phyloP scores from a whole-genome alignment of 129 eudicot genomes.

The Dittrichia graveolens region DNA sequence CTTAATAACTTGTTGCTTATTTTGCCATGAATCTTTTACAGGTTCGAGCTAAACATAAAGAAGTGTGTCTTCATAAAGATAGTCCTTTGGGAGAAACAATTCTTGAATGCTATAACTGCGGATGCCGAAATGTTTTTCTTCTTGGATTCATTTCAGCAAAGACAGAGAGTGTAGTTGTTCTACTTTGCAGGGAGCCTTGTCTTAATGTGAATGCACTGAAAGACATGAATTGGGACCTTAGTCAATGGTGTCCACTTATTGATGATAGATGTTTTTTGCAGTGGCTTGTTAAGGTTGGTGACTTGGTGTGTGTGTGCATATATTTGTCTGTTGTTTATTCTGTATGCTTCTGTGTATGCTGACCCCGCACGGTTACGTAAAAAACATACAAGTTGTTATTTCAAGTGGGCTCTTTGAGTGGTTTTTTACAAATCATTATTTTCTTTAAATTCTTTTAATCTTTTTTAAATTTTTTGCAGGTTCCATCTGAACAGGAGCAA shows the following conservation, averaged over 20 bases:
- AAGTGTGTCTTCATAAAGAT: slow-evolving; percentile 95
- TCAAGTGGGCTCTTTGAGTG: no score
- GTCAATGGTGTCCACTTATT: slow-evolving; percentile 99
- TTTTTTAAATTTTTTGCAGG: slow-evolving; percentile 49
- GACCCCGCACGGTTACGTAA: no score
- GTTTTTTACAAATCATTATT: no score
- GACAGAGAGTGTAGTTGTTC: slow-evolving; percentile 96
- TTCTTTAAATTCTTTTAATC: no score
- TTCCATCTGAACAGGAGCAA: slow-evolving; percentile 95
- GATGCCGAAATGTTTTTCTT: slow-evolving; percentile 89
- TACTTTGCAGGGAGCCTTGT: slow-evolving; percentile 98
- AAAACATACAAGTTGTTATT: no score
- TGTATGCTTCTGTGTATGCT: no score
- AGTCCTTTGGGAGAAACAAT: slow-evolving; percentile 48
- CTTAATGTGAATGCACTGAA: slow-evolving; percentile 86
- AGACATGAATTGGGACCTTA: slow-evolving; percentile 99
- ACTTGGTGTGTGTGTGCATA: not conserved
- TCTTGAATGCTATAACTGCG: slow-evolving; percentile 82
- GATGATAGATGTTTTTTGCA: slow-evolving; percentile 98
- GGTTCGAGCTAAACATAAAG: slow-evolving; percentile 93
- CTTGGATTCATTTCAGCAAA: slow-evolving; percentile 94
- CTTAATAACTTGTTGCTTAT: no score
- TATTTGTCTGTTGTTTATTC: no score
- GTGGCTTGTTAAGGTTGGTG: slow-evolving; percentile 85
- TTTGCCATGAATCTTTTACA: not conserved